A percentile compares a stretch with the other conserved stretches of the same genome.
These are phyloP conservation scores for Cladosporium sp. DNA, from an alignment of 2,329 filamentous ascomycete genomes.

Conservation along the genomic window DNA sequence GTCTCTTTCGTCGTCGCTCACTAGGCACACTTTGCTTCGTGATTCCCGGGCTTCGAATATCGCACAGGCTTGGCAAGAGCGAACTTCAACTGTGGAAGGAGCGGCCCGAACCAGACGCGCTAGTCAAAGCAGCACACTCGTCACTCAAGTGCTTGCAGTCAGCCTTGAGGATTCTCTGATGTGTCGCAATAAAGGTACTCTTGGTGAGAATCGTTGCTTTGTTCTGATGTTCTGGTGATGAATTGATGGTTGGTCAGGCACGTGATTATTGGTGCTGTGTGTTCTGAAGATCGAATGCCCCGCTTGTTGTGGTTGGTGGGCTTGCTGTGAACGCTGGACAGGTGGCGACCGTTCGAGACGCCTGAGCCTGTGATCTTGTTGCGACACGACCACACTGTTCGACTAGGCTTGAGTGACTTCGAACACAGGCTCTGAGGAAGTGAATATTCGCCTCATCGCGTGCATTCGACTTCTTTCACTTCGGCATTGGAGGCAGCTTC, in stretches of 20 bases:
- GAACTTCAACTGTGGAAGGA: background rate
- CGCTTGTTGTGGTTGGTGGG: background rate
- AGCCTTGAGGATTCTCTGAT: background rate
- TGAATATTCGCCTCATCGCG: background rate
- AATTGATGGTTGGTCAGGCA: background rate
- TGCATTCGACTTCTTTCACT: no score
- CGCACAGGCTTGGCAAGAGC: background rate
- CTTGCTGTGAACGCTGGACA: background rate
- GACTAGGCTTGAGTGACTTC: background rate
- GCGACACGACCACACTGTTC: background rate
- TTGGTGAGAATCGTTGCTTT: background rate
- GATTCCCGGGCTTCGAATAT: background rate
- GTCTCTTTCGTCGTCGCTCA: constrained; percentile 18
- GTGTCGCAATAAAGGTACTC: background rate
- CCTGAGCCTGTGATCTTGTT: background rate
- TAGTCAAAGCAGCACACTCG: background rate
- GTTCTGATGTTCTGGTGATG: background rate
- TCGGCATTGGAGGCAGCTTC: background rate
- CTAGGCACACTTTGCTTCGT: background rate
- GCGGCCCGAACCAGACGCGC: background rate
- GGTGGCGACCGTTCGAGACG: background rate
- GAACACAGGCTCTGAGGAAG: background rate
- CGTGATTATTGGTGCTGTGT: background rate
- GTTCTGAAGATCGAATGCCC: background rate
- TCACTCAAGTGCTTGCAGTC: background rate